Percentiles rank a stretch among this genome's conserved stretches.
These are phyloP conservation scores for Septoria linicola DNA, from an alignment of 2,329 filamentous ascomycete species.

Conservation along the genomic window DNA sequence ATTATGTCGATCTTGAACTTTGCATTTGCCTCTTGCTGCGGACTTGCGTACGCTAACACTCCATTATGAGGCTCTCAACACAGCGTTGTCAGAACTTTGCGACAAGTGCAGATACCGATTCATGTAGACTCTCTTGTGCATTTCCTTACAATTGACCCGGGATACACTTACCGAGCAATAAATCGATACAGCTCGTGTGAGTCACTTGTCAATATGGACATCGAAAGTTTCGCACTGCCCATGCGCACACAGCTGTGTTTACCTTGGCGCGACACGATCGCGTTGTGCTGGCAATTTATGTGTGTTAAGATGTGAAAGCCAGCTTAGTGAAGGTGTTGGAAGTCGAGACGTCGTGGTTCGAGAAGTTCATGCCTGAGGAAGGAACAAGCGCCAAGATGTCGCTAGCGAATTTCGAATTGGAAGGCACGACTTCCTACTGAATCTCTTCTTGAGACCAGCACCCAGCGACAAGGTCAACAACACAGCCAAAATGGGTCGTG, in stretches of 20 bases:
- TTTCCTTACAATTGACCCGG: background rate
- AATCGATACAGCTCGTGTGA: background rate
- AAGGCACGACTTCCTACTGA: background rate
- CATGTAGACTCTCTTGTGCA: background rate
- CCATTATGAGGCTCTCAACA: background rate
- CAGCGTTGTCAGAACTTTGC: background rate
- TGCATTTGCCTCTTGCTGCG: background rate
- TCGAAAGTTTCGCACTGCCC: conserved; percentile 4
- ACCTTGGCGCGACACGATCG: background rate
- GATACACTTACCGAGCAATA: background rate
- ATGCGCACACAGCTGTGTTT: background rate
- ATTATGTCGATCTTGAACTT: background rate
- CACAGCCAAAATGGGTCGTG: conserved; percentile 18
- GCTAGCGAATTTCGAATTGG: background rate
- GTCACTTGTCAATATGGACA: background rate
- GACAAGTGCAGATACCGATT: background rate
- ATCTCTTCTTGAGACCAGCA: conserved; percentile 4
- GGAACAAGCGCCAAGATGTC: background rate
- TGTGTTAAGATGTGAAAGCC: background rate
- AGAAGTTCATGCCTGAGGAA: conserved; percentile 5
- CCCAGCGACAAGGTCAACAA: conserved; percentile 18
- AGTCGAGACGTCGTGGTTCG: no score
- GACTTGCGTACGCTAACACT: background rate
- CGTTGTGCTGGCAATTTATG: background rate
- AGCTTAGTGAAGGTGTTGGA: conserved; percentile 9